Base-by-base conservation (phyloP, 2,329 filamentous ascomycete genomes). In the Calonectria honghensis region DNA sequence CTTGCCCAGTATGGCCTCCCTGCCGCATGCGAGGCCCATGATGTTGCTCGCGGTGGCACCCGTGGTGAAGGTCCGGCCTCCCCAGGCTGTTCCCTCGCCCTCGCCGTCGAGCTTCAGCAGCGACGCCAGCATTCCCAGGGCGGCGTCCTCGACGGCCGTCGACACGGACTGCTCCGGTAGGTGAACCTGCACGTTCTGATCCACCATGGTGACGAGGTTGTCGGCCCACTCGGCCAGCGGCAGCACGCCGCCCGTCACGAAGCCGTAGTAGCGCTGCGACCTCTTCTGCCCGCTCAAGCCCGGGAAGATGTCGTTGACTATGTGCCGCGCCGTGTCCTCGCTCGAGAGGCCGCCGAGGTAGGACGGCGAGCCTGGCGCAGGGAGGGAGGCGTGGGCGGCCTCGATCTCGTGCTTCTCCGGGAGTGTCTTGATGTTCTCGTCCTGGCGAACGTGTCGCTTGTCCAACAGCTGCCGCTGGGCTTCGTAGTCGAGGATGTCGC, bases 111-210 rank as follows among this genome's bases (percentile, higher is more conserved):
- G 86, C 1, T 87, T 84, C 27, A 98, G 85, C 3, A 98, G 84
- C 50, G 93, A 89, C 63, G 91, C 87, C 6, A 98, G 85, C 87
- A 98, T 91, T 24, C 87, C 85, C 68, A 98, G 85, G 0, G 96
- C 92, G 18, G 89, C 88, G 76, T 93, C 92, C 84, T 98, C 96
- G 13, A 98, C 90, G 31, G 92, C 90, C 0, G 95, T 97, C 27
- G 92, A 90, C 37, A 96, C 89, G 0, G 92, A 94, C 83, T 98
- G 94, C 27, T 88, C 87, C 0, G 95, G 93, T 1, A 98, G 87
- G 83, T 98, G 96, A 0, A 98, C 94, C 73, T 93, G 90, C 6
- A 96, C 93, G 83, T 96, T 98, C 83, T 98, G 95, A 82, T 98
- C 96, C 75, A 93, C 90, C 11, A 91, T 90, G 6, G 93, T 93